Evolutionary conservation across 768 basidiomycete species (phyloP).

Genomic region (Boletus sp.): DNA sequence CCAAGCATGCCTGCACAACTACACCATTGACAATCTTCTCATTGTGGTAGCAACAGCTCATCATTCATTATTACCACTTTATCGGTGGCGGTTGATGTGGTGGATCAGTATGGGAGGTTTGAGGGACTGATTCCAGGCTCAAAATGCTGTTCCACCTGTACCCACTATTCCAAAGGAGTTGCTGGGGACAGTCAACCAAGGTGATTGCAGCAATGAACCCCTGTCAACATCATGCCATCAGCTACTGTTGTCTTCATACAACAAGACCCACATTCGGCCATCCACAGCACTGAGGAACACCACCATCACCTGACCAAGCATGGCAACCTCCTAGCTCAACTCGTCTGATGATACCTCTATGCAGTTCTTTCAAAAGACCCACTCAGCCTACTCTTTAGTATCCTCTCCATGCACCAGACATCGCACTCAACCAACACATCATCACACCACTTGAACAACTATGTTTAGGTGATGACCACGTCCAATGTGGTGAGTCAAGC

Average conservation of each 20-base stretch:
- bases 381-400: slow-evolving; percentile 51
- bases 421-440: slow-evolving; percentile 43
- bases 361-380: slow-evolving; percentile 48
- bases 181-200: slow-evolving; percentile 10
- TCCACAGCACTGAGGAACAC: slow-evolving; percentile 9
- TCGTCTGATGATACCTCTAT: slow-evolving; percentile 59
- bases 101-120: slow-evolving; percentile 64
- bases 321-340: slow-evolving; percentile 57
- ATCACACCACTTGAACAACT: slow-evolving; percentile 57
- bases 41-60: too few relatives aligned
- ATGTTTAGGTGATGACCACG: slow-evolving; percentile 34
- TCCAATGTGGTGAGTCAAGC: not conserved
- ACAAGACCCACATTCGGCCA: slow-evolving; percentile 3
- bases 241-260: slow-evolving; percentile 3
- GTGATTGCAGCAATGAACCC: slow-evolving; percentile 1
- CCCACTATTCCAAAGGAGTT: slow-evolving; percentile 55
- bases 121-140: slow-evolving; percentile 44
- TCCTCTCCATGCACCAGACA: slow-evolving; percentile 49
- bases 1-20: too few relatives aligned
- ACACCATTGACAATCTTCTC: too few relatives aligned
- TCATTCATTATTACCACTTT: too few relatives aligned
- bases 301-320: slow-evolving; percentile 38
- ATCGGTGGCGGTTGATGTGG: slow-evolving; percentile 72
- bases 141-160: slow-evolving; percentile 49
- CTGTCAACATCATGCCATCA: slow-evolving; percentile 7